Conservation (phyloP, 108 stramenopile genomes). For the Pinguiococcus pyrenoidosus region DNA sequence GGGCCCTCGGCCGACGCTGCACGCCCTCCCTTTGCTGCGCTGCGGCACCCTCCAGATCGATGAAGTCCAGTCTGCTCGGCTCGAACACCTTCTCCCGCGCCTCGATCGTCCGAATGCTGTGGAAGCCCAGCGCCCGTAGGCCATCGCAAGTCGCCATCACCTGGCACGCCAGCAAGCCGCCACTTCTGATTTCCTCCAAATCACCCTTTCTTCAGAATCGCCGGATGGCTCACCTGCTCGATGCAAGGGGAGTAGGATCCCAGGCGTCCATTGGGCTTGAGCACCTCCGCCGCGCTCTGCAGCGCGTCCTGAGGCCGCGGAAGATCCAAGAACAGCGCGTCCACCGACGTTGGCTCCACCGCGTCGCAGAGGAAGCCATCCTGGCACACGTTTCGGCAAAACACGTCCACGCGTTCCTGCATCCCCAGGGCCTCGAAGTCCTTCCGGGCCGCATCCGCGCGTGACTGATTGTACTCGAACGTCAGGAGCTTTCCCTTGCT, state of each 20-base stretch:
- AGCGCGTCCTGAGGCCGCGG: conserved; percentile 87
- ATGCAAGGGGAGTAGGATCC: conserved; percentile 84
- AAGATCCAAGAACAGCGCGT: conserved; percentile 80
- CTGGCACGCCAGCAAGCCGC: too few relatives aligned
- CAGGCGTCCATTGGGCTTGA: conserved; percentile 55
- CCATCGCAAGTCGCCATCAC: too few relatives aligned
- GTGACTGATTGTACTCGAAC: conserved; percentile 74
- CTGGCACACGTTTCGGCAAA: neutral
- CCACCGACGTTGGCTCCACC: conserved; percentile 30
- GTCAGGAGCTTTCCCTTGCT: conserved; percentile 50
- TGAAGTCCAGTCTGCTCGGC: conserved; percentile 50
- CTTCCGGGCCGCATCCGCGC: conserved; percentile 55
- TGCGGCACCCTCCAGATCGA: neutral
- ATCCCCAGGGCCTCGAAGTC: conserved; percentile 71
- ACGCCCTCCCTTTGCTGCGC: neutral
- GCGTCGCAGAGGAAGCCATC: neutral
- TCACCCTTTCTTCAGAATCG: too few relatives aligned
- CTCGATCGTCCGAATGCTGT: conserved; percentile 66
- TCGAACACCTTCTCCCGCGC: conserved; percentile 61
- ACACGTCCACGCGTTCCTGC: conserved; percentile 38
- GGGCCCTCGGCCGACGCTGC: neutral
- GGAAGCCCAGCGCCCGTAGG: conserved; percentile 53
- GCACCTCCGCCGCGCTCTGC: conserved; percentile 54
- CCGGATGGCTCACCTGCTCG: conserved; percentile 69
- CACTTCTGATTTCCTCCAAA: too few relatives aligned